Evolutionary conservation across 768 basidiomycete species (phyloP), one percentile per base, ranked within the genome.

Genomic region (Lactifluus echinatus): DNA sequence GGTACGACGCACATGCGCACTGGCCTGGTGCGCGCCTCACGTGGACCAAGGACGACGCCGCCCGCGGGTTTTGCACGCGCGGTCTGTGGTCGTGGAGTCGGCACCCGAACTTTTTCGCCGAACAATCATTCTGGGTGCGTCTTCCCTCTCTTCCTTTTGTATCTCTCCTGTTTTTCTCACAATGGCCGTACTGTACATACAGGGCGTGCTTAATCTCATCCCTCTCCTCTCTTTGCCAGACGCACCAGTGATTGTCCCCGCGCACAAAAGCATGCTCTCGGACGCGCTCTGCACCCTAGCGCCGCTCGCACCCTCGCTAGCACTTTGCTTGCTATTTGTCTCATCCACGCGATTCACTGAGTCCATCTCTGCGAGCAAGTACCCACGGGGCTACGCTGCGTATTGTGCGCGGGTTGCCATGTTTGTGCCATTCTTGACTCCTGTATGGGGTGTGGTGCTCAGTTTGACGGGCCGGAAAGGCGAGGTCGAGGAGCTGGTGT

Each of bases 71-170:
- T 68, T 72, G 85, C 24, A 91, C 92, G 0, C 76, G 78, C 19
- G 94, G 94, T 3, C 69, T 97, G 7, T 98, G 89, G 89, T 79
- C 81, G 2, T 94, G 84, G 76, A 83, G 81, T 2, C 76, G 95
- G 15, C 95, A 98, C 70, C 93, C 95, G 34, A 98, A 98, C 70
- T 94, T 92, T 68, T 72, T 85, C 1, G 93, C 89, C 68, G 95
- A 98, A 69, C 93, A 94, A 69, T 69, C 73, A 15, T 92, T 94
- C 71, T 94, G 87, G 87, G 86, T 88, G 61, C 48, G 24, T 52
- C 1, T 39, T 24, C 47, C 2, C n/a, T 33, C 26, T 1, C 33
- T 11, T 21, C 7, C 21, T 8, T 8, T n/a, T n/a, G n/a, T n/a
- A n/a, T n/a, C n/a, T n/a, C n/a, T n/a, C n/a, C n/a, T n/a, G n/a